A percentile compares a stretch with the other conserved stretches of the same genome.
Conservation (phyloP, 345 rosid species). For the Citrus inodora region DNA sequence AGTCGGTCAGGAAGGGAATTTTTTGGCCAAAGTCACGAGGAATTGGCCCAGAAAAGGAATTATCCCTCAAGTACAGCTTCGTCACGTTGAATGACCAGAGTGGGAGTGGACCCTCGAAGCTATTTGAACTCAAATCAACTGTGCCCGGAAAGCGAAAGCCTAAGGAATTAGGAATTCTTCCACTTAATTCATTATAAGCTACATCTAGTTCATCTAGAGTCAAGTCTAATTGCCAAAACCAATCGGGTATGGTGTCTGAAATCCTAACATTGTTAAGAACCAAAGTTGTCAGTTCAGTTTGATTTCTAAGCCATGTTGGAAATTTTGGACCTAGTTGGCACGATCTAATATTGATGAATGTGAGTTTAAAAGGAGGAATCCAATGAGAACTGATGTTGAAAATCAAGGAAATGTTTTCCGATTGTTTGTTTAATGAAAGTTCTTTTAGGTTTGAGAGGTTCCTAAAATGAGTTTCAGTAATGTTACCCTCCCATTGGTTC, state of each 20-base stretch:
- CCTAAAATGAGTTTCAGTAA: constrained; percentile 29
- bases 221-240: constrained; percentile 29
- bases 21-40: neutral
- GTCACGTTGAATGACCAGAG: constrained; percentile 13
- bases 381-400: constrained; percentile 30
- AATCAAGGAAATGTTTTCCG: constrained; percentile 16
- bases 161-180: constrained; percentile 14
- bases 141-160: neutral
- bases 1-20: neutral
- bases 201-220: neutral
- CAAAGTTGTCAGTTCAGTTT: constrained; percentile 9
- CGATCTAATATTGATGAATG: constrained; percentile 16
- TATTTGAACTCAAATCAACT: constrained; percentile 22
- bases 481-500: constrained; percentile 24
- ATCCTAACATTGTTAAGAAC: constrained; percentile 18
- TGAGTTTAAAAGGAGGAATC: constrained; percentile 32
- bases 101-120: constrained; percentile 20
- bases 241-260: constrained; percentile 22
- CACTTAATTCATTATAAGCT: constrained; percentile 9
- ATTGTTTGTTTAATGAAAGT: neutral
- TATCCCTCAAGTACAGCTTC: neutral
- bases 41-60: constrained; percentile 19
- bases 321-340: constrained; percentile 32
- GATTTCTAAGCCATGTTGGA: constrained; percentile 37
- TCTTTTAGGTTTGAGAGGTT: constrained; percentile 20